A percentile compares a stretch with the other conserved stretches of the same genome.
These are phyloP conservation scores for Penicillium parvum DNA, from an alignment of 495 filamentous ascomycete species.

Conservation along the genomic window DNA sequence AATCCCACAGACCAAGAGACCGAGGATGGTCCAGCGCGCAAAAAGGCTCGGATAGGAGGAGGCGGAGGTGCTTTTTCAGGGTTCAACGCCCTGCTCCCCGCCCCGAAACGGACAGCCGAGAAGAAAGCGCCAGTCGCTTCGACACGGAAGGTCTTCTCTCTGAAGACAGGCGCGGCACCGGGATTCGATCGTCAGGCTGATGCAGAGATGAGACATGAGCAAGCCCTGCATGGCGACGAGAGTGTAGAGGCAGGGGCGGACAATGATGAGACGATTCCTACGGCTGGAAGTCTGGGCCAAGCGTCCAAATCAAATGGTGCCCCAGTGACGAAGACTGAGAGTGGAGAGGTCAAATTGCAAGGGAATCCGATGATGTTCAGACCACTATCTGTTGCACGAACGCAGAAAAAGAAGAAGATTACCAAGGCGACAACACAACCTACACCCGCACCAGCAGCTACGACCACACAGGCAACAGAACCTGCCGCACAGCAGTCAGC, in stretches of 20 bases:
- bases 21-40: constrained; percentile 62
- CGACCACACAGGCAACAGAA: constrained; percentile 5
- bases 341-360: constrained; percentile 59
- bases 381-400: constrained; percentile 73
- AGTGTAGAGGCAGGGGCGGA: no score
- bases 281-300: constrained; percentile 18
- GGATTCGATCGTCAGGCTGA: constrained; percentile 65
- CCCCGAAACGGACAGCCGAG: constrained; percentile 62
- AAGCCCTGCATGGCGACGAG: constrained; percentile 15
- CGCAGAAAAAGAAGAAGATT: constrained; percentile 62
- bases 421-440: constrained; percentile 11
- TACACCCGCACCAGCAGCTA: constrained; percentile 11
- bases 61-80: constrained; percentile 58
- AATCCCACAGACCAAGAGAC: constrained; percentile 32
- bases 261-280: constrained; percentile 17
- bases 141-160: constrained; percentile 48
- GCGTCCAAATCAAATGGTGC: constrained; percentile 1
- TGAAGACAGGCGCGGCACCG: constrained; percentile 76
- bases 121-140: constrained; percentile 30
- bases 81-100: constrained; percentile 83
- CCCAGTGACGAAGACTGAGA: constrained; percentile 20
- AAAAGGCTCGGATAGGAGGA: constrained; percentile 57
- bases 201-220: constrained; percentile 35
- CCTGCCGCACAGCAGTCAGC: constrained; percentile 5
- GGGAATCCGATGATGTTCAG: constrained; percentile 84